These are phyloP conservation scores for Lachancea sp. DNA, from an alignment of 805 yeast species.

Conservation along the genomic window DNA sequence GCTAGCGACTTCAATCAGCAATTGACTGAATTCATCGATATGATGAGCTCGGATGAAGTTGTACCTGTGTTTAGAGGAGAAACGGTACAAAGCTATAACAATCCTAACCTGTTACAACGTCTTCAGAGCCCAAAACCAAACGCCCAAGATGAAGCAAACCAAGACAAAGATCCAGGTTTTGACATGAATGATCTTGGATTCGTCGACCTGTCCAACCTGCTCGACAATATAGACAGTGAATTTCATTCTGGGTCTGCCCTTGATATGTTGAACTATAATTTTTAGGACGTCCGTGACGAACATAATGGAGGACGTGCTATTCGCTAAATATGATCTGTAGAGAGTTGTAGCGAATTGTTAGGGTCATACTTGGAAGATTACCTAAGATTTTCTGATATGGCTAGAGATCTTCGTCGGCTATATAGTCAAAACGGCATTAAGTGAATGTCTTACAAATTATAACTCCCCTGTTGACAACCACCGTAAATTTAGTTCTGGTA, in stretches of 20 bases:
- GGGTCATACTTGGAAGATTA: too few relatives aligned
- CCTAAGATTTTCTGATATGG: too few relatives aligned
- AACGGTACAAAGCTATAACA: background rate
- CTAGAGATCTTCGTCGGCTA: too few relatives aligned
- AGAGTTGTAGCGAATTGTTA: too few relatives aligned
- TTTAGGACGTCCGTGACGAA: background rate
- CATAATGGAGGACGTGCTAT: too few relatives aligned
- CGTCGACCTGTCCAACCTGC: conserved; percentile 12
- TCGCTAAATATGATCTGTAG: too few relatives aligned
- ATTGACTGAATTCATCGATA: conserved; percentile 18
- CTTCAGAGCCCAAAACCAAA: background rate
- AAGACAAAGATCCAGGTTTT: background rate
- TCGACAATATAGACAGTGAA: background rate
- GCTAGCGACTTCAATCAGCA: conserved; percentile 16
- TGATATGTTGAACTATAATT: background rate
- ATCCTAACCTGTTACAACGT: background rate
- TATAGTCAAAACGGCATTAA: too few relatives aligned
- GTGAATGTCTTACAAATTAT: too few relatives aligned
- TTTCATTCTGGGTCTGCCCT: background rate
- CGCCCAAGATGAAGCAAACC: background rate
- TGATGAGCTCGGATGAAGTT: conserved; percentile 11
- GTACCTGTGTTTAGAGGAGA: background rate
- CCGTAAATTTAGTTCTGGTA: too few relatives aligned
- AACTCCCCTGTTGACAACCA: too few relatives aligned
- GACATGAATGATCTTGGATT: conserved; percentile 10